These are phyloP conservation scores for Chaetomium olivaceum DNA, from an alignment of 2,329 filamentous ascomycete genomes.

Conservation along the genomic window DNA sequence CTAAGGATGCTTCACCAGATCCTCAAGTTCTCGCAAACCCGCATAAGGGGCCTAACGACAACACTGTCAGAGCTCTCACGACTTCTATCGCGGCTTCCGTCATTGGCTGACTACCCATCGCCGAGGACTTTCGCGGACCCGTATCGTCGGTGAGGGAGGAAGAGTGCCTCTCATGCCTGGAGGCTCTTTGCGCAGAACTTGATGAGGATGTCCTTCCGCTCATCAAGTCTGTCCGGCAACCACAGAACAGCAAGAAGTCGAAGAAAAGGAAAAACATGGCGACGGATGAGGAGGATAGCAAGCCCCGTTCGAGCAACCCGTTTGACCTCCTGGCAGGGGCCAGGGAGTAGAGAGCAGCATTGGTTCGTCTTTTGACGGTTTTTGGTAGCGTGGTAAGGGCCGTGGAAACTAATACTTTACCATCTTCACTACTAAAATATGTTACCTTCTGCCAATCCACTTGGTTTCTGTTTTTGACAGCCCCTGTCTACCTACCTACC, in stretches of 20 bases:
- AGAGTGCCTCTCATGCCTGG: constrained; percentile 22
- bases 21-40: constrained; percentile 39
- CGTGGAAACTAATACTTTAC: too few species aligned
- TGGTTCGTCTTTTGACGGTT: background rate
- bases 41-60: background rate
- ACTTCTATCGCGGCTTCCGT: constrained; percentile 21
- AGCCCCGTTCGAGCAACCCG: constrained; percentile 22
- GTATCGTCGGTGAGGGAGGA: constrained; percentile 18
- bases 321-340: constrained; percentile 25
- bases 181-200: constrained; percentile 19
- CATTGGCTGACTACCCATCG: constrained; percentile 26
- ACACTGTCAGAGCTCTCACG: constrained; percentile 2
- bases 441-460: background rate
- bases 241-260: constrained; percentile 13
- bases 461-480: background rate
- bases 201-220: constrained; percentile 22
- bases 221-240: constrained; percentile 18
- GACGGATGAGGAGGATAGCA: constrained; percentile 7
- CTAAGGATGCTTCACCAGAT: constrained; percentile 58
- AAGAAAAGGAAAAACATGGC: constrained; percentile 25
- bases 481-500: too few species aligned
- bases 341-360: constrained; percentile 1
- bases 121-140: constrained; percentile 20
- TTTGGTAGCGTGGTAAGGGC: background rate
- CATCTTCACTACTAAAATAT: background rate